These are phyloP conservation scores for Auricularia cornea DNA, from an alignment of 768 basidiomycete genomes.

Conservation along the genomic window DNA sequence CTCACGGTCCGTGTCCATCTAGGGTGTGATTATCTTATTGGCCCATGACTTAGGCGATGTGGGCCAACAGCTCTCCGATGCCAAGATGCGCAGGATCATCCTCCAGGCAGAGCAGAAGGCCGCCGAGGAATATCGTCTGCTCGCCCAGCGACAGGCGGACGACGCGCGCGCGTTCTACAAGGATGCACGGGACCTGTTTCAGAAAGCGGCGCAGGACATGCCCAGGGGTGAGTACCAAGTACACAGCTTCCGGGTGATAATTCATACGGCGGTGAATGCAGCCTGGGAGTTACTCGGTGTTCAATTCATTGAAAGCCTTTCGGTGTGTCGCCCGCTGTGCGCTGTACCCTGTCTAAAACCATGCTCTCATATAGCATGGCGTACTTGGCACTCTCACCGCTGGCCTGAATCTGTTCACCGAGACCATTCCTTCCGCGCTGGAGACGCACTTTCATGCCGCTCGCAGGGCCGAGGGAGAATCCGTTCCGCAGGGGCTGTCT, in stretches of 20 bases:
- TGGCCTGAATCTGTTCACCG: not conserved
- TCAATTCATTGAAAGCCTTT: no score
- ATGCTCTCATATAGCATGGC: no score
- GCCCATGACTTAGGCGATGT: not conserved
- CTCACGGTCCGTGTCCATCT: not conserved
- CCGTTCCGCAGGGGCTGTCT: not conserved
- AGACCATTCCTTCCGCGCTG: not conserved
- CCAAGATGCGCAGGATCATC: not conserved
- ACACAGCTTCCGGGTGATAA: not conserved
- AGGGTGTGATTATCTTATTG: not conserved
- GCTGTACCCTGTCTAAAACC: no score
- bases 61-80: not conserved
- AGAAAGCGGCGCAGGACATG: not conserved
- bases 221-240: not conserved
- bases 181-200: not conserved
- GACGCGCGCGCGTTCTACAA: not conserved
- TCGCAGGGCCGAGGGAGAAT: not conserved
- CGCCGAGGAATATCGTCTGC: no score
- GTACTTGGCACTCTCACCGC: no score
- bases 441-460: not conserved
- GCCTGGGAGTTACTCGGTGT: no score
- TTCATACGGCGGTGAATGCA: not conserved
- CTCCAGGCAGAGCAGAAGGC: not conserved
- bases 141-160: no score
- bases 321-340: no score